phyloP scores from a whole-genome alignment of 78 protist species.

The Dictyostelium intermedium region DNA sequence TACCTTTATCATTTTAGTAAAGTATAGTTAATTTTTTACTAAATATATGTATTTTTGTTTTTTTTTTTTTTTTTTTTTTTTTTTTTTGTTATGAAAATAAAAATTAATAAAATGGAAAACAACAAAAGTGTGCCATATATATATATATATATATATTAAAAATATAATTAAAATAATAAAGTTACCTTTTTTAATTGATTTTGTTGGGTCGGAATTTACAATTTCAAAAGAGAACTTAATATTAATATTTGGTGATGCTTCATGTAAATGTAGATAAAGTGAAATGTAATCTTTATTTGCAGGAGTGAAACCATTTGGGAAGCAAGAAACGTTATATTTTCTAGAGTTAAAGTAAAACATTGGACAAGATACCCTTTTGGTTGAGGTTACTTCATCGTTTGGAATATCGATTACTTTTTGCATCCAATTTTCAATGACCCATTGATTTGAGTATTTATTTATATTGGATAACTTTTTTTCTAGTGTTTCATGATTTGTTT shows the following conservation, averaged over 20 bases:
- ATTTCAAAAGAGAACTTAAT: conserved; percentile 3
- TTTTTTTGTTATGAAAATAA: not conserved
- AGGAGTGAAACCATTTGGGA: conserved; percentile 13
- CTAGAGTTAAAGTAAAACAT: not conserved
- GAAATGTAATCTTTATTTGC: not conserved
- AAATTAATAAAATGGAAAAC: not conserved
- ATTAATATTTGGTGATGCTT: not conserved
- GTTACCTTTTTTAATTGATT: conserved; percentile 17
- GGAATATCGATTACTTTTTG: conserved; percentile 7
- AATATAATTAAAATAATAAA: not conserved
- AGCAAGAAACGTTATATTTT: not conserved
- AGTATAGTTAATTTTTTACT: no score
- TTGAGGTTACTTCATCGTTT: not conserved
- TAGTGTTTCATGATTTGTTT: not conserved
- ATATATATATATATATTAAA: not conserved
- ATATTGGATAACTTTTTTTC: not conserved
- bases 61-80: not conserved
- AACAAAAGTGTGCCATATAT: not conserved
- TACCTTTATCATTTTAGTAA: no score
- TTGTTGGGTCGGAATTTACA: not conserved
- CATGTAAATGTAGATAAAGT: not conserved
- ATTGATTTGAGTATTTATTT: not conserved
- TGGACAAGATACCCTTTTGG: not conserved
- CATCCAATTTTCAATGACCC: not conserved
- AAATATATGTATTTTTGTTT: not conserved